phyloP scores from a whole-genome alignment of 192 early-diverging fungal genomes.

The Chytriomyces sp. region DNA sequence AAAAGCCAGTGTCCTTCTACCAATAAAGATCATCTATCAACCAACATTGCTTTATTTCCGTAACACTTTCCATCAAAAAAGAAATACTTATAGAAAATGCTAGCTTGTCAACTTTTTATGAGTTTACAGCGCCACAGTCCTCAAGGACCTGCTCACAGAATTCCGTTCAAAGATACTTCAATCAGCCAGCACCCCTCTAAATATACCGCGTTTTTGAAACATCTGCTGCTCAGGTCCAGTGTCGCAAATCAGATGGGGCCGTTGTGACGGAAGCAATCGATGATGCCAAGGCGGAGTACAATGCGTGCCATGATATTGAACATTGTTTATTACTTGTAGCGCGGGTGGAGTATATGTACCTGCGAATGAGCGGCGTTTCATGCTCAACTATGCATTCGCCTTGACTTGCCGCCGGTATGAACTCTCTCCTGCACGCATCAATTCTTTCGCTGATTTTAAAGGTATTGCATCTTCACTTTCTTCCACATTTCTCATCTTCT shows the following conservation, averaged over 20 bases:
- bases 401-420: slow-evolving; percentile 80
- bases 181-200: slow-evolving; percentile 62
- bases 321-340: slow-evolving; percentile 40
- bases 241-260: too few species aligned
- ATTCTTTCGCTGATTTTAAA: slow-evolving; percentile 32
- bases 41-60: too few species aligned
- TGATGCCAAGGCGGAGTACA: slow-evolving; percentile 57
- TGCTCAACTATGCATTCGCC: slow-evolving; percentile 88
- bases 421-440: slow-evolving; percentile 16
- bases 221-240: too few species aligned
- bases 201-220: slow-evolving; percentile 69
- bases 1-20: too few species aligned
- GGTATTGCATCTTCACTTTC: slow-evolving; percentile 1
- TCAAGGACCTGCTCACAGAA: slow-evolving; percentile 81
- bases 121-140: slow-evolving; percentile 76
- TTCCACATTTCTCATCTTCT: neutral
- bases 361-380: slow-evolving; percentile 77
- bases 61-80: too few species aligned
- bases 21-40: too few species aligned
- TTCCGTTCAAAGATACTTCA: slow-evolving; percentile 63
- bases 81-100: too few species aligned
- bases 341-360: slow-evolving; percentile 89
- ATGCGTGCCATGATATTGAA: neutral
- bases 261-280: slow-evolving; percentile 65
- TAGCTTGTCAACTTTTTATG: too few species aligned